Conservation (phyloP, 768 basidiomycete genomes). For the Psilocybe tampanensis region DNA sequence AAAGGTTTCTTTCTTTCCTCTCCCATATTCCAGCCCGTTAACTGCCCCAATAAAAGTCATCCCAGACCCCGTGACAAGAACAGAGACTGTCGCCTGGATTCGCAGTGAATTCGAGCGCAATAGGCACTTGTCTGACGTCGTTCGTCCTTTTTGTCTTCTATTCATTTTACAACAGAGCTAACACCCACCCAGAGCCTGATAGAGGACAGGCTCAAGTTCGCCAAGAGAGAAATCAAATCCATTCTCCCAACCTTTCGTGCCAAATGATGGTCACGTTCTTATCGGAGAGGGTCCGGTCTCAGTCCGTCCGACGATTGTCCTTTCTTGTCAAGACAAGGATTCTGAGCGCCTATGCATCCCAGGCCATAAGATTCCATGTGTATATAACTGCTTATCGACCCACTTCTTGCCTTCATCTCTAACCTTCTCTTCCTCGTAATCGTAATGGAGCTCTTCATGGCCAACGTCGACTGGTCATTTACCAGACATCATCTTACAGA, state of each 20-base stretch:
- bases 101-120: conserved; percentile 72
- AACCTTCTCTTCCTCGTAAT: conserved; percentile 5
- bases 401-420: conserved; percentile 2
- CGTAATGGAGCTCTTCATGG: conserved; percentile 45
- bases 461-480: conserved; percentile 32
- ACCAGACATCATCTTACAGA: conserved; percentile 31
- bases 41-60: conserved; percentile 45
- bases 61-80: conserved; percentile 58
- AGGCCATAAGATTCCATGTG: neutral
- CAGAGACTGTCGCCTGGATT: conserved; percentile 74
- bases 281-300: neutral
- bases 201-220: conserved; percentile 58
- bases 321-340: neutral
- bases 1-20: conserved; percentile 45
- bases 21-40: conserved; percentile 5
- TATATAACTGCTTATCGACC: conserved; percentile 16
- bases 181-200: conserved; percentile 47
- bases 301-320: neutral
- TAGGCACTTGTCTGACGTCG: conserved; percentile 56
- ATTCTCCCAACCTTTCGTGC: conserved; percentile 47
- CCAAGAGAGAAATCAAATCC: conserved; percentile 61
- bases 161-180: neutral
- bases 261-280: conserved; percentile 11
- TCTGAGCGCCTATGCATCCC: conserved; percentile 15
- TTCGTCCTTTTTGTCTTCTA: conserved; percentile 29